Base-by-base conservation (phyloP, 2,329 filamentous ascomycete species). In the Clarireedia hainanense region DNA sequence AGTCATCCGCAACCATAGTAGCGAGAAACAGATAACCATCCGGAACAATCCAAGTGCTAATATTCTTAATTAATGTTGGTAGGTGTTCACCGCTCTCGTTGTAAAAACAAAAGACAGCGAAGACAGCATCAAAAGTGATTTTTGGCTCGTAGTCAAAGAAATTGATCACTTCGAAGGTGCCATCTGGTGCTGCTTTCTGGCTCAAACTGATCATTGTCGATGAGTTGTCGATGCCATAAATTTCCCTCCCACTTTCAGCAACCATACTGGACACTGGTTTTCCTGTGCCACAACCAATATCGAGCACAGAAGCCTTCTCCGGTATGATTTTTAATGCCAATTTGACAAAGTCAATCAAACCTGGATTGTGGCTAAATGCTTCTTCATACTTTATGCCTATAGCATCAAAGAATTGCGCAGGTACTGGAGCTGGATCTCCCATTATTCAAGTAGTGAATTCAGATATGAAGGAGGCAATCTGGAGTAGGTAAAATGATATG, bases 241-340 rank as follows among this genome's bases (percentile, higher is more conserved):
- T 40, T 14, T 26, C n/a, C 23, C 58, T 60, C 20, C 61, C 64
- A 14, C 63, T 62, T 9, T 63, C 49, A 34, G 61, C 60, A 23
- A 65, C 60, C 6, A 66, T 61, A 52, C 61, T 52, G 14, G 62
- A 42, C 2, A 66, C 65, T 17, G 70, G 61, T 27, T 69, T 67
- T 10, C 68, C 69, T 1, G 67, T 67, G 5, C 69, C 69, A 55
- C 68, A 69, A 37, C 68, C 69, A 50, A 69, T 63, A 47, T 71
- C 69, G 15, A 71, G 65, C 46, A 47, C 42, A 24, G 34, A 46
- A 14, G 50, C 15, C 12, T 47, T 26, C 5, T 5, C 17, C 12
- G 50, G 50, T 47, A 52, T 7, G 23, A 34, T 20, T 17, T 17
- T 10, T 10, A 47, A 23, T 12, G 14, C 23, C 7, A 5, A 36